A percentile compares a stretch with the other conserved stretches of the same genome.
Evolutionary conservation across 2,329 filamentous ascomycete genomes (phyloP).

Genomic region (Fusarium tanahbumbuense): DNA sequence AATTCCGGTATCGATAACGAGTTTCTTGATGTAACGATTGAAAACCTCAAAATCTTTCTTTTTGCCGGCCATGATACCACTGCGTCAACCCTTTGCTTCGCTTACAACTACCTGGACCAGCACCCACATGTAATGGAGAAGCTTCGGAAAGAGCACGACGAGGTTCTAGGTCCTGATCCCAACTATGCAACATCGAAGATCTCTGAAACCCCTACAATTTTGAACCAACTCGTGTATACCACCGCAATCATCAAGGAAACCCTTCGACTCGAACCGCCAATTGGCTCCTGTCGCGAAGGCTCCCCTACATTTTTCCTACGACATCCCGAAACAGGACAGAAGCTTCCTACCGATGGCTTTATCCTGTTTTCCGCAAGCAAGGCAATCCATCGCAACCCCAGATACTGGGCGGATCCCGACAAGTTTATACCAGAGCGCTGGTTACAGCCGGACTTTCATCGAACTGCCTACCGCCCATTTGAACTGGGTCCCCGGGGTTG

Average conservation of each 20-base stretch:
- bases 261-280: not conserved
- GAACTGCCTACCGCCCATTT: conserved; percentile 8
- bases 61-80: conserved; percentile 19
- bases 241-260: conserved; percentile 9
- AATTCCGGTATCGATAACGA: not conserved
- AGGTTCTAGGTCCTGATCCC: not conserved
- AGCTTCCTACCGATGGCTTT: conserved; percentile 1
- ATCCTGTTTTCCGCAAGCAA: conserved; percentile 13
- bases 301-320: conserved; percentile 1
- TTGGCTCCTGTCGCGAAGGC: not conserved
- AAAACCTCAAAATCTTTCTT: conserved; percentile 10
- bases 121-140: not conserved
- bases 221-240: conserved; percentile 11
- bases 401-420: not conserved
- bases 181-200: not conserved
- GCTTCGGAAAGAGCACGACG: not conserved
- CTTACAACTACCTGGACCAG: not conserved
- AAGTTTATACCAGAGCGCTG: conserved; percentile 2
- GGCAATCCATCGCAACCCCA: not conserved
- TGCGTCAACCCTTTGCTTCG: not conserved
- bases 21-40: not conserved
- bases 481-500: not conserved
- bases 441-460: not conserved
- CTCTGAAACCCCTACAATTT: not conserved
- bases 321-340: not conserved